A percentile compares a stretch with the other conserved stretches of the same genome.
phyloP scores from a whole-genome alignment of 805 yeast genomes.

The Candida pseudoglaebosa region DNA sequence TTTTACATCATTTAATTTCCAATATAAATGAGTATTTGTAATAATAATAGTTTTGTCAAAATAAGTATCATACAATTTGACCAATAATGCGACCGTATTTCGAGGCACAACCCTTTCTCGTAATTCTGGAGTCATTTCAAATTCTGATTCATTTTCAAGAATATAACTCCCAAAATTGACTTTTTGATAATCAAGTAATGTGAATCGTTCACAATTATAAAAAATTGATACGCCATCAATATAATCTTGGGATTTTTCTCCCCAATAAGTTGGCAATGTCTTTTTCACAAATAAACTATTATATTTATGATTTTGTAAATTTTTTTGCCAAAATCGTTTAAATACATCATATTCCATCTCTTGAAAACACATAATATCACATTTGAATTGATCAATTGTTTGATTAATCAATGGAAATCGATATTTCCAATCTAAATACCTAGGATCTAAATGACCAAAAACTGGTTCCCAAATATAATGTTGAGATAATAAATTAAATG shows the following conservation, averaged over 20 bases:
- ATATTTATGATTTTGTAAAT: conserved; percentile 33
- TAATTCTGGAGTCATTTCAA: conserved; percentile 31
- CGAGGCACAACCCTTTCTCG: conserved; percentile 35
- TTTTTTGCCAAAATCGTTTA: conserved; percentile 34
- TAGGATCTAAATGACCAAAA: conserved; percentile 46
- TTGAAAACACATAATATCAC: conserved; percentile 61
- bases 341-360: conserved; percentile 47
- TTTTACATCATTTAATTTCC: conserved; percentile 56
- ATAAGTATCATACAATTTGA: conserved; percentile 42
- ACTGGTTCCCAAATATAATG: conserved; percentile 61
- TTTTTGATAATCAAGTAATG: conserved; percentile 26
- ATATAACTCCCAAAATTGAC: conserved; percentile 29
- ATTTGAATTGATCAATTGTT: conserved; percentile 33
- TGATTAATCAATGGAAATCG: conserved; percentile 36
- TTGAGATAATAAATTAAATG: conserved; percentile 47
- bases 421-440: conserved; percentile 44
- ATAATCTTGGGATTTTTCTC: conserved; percentile 29
- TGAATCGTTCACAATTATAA: conserved; percentile 46
- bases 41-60: conserved; percentile 41
- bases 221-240: conserved; percentile 63
- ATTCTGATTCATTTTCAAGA: conserved; percentile 18
- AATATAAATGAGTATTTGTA: conserved; percentile 59
- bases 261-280: conserved; percentile 53
- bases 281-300: conserved; percentile 47
- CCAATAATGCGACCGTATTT: conserved; percentile 57